A percentile compares a stretch with the other conserved stretches of the same genome.
Conservation (phyloP, 2,329 filamentous ascomycete genomes). For the Alternaria solani region DNA sequence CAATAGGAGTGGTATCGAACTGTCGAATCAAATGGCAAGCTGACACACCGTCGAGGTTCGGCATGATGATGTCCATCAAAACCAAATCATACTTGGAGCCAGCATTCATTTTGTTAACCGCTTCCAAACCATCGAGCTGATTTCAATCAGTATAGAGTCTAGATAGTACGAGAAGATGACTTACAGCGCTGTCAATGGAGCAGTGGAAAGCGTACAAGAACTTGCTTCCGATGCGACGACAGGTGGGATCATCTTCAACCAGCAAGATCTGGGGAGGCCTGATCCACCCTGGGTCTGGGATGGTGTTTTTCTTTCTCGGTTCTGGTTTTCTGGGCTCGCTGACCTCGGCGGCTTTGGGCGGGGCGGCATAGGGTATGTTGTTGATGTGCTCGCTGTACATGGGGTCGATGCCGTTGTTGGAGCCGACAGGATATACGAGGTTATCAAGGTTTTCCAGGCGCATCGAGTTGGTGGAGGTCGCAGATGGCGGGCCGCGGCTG, state of each 20-base stretch:
- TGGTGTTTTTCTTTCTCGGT: constrained; percentile 67
- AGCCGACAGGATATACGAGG: constrained; percentile 89
- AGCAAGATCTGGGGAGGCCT: constrained; percentile 81
- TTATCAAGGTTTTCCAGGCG: constrained; percentile 69
- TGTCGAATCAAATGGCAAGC: constrained; percentile 93
- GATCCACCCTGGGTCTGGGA: constrained; percentile 70
- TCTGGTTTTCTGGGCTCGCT: constrained; percentile 59
- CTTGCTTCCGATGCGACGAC: constrained; percentile 71
- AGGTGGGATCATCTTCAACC: constrained; percentile 81
- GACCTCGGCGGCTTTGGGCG: constrained; percentile 67
- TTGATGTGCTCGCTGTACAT: constrained; percentile 94
- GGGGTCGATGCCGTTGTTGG: constrained; percentile 91
- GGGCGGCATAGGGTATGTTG: constrained; percentile 88
- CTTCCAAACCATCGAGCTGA: constrained; percentile 86
- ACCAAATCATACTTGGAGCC: constrained; percentile 70
- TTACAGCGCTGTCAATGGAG: constrained; percentile 68
- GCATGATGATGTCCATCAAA: constrained; percentile 83
- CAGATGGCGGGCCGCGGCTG: constrained; percentile 56
- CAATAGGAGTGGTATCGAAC: constrained; percentile 84
- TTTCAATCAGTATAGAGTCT: constrained; percentile 34
- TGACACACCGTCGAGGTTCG: constrained; percentile 91
- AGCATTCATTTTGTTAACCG: constrained; percentile 81
- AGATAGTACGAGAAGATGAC: constrained; percentile 35
- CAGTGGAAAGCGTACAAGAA: constrained; percentile 72
- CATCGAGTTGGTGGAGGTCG: constrained; percentile 61